These are phyloP conservation scores for Talaromyces atroroseus DNA, from an alignment of 2,329 filamentous ascomycete species.

Conservation along the genomic window DNA sequence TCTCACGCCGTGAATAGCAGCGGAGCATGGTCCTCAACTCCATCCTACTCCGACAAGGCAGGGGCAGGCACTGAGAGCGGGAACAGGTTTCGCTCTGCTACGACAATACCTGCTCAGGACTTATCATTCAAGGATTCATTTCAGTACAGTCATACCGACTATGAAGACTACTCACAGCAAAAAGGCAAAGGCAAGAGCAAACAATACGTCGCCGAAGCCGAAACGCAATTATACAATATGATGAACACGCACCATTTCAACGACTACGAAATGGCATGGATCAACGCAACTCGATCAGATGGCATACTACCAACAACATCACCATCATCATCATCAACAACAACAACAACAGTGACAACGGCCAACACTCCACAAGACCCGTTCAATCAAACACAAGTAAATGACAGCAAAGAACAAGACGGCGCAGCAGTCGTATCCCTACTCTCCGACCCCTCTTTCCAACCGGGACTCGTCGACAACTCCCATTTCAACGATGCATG, in stretches of 20 bases:
- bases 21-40: background rate
- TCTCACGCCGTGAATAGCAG: background rate
- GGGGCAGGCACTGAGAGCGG: background rate
- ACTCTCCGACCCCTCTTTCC: slow-evolving; percentile 30
- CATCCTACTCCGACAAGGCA: background rate
- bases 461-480: slow-evolving; percentile 23
- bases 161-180: background rate
- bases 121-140: background rate
- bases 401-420: slow-evolving; percentile 21
- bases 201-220: background rate
- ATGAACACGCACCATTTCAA: background rate
- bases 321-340: background rate
- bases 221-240: background rate
- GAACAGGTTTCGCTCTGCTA: background rate
- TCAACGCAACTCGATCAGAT: slow-evolving; percentile 5
- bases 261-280: slow-evolving; percentile 8
- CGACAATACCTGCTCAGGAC: background rate
- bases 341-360: no score
- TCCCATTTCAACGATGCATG: slow-evolving; percentile 15
- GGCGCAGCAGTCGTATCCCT: slow-evolving; percentile 40
- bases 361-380: background rate
- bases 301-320: slow-evolving; percentile 16
- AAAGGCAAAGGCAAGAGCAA: background rate
- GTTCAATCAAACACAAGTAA: slow-evolving; percentile 1
- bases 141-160: background rate